A percentile compares a stretch with the other conserved stretches of the same genome.
phyloP scores from a whole-genome alignment of 768 basidiomycete species.

The Lentinula lateritia region DNA sequence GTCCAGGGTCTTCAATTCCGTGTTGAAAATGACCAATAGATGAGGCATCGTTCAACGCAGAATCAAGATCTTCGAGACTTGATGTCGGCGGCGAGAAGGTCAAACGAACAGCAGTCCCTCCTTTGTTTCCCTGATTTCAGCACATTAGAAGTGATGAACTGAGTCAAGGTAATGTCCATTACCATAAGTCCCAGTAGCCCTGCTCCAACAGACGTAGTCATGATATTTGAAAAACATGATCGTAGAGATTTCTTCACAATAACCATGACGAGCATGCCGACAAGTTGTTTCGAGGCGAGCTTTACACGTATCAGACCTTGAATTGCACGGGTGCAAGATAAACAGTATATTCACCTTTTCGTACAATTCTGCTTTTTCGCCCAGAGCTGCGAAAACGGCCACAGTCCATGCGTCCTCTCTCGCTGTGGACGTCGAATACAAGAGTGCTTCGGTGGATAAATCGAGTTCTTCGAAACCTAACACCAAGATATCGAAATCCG shows the following conservation, averaged over 20 bases:
- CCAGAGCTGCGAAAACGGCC: constrained; percentile 66
- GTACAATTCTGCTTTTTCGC: constrained; percentile 56
- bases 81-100: constrained; percentile 40
- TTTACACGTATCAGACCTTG: constrained; percentile 18
- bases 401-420: constrained; percentile 69
- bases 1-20: constrained; percentile 17
- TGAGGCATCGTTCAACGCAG: not conserved
- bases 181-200: constrained; percentile 82
- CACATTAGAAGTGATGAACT: not conserved
- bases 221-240: constrained; percentile 48
- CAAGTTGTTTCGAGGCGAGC: constrained; percentile 74
- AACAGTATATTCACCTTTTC: constrained; percentile 46
- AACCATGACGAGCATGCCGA: constrained; percentile 75
- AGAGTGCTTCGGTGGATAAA: constrained; percentile 68
- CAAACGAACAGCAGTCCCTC: constrained; percentile 63
- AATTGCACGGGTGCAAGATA: not conserved
- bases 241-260: constrained; percentile 52
- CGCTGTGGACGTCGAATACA: constrained; percentile 59
- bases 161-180: constrained; percentile 8
- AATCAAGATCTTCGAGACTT: not conserved
- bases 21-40: not conserved
- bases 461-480: constrained; percentile 81
- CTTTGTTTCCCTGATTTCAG: constrained; percentile 71
- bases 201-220: constrained; percentile 50
- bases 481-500: constrained; percentile 65